These are phyloP conservation scores for Aspergillus nomiae DNA, from an alignment of 2,329 filamentous ascomycete genomes.

Conservation along the genomic window DNA sequence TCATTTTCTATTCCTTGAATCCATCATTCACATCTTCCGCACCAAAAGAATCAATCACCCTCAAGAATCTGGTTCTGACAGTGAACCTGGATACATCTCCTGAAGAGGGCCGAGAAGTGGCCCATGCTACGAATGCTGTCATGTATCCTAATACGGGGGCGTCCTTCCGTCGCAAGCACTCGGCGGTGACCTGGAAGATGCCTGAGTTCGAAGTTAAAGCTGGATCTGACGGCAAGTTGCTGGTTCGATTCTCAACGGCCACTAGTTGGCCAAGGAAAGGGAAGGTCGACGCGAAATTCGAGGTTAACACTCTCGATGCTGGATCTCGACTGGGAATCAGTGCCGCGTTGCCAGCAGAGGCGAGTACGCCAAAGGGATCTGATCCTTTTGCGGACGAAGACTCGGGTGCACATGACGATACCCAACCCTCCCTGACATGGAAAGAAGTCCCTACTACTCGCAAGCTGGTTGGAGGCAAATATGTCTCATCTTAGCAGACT, in stretches of 20 bases:
- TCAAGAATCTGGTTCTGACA: constrained; percentile 79
- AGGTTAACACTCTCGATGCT: constrained; percentile 58
- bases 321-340: constrained; percentile 69
- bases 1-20: constrained; percentile 83
- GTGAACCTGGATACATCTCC: constrained; percentile 45
- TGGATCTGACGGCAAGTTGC: constrained; percentile 67
- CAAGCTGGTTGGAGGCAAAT: constrained; percentile 75
- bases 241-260: constrained; percentile 79
- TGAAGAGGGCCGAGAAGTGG: constrained; percentile 42
- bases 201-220: constrained; percentile 56
- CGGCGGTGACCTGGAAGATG: constrained; percentile 49
- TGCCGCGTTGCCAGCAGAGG: constrained; percentile 28
- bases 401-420: constrained; percentile 26
- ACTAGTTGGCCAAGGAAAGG: constrained; percentile 71
- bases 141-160: constrained; percentile 51
- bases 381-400: constrained; percentile 54
- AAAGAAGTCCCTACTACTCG: constrained; percentile 64
- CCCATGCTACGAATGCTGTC: constrained; percentile 44
- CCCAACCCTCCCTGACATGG: constrained; percentile 55
- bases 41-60: constrained; percentile 51
- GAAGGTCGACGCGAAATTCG: constrained; percentile 81
- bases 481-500: constrained; percentile 57
- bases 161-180: constrained; percentile 48
- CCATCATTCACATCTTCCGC: constrained; percentile 60
- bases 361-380: constrained; percentile 31